Percentiles rank a stretch among this genome's conserved stretches.
phyloP scores from a whole-genome alignment of 2,329 filamentous ascomycete species.

The Venturia effusa region DNA sequence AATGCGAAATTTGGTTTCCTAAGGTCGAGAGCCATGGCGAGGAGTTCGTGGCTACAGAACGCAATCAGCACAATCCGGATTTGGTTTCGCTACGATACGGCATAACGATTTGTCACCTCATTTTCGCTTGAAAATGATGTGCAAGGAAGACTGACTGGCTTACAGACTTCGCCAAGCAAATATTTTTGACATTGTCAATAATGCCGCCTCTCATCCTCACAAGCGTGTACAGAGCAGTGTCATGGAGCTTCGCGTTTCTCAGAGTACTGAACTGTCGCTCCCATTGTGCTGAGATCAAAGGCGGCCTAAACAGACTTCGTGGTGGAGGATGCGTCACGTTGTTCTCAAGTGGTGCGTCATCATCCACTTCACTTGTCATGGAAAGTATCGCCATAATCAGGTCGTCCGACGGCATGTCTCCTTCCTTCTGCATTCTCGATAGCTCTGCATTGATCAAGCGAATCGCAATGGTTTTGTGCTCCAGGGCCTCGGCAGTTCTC shows the following conservation, averaged over 20 bases:
- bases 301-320: neutral
- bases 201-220: neutral
- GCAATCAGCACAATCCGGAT: neutral
- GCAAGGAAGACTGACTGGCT: neutral
- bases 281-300: neutral
- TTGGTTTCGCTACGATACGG: neutral
- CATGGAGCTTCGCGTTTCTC: neutral
- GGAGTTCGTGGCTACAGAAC: neutral
- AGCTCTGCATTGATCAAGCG: neutral
- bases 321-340: neutral
- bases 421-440: neutral
- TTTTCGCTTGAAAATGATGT: neutral
- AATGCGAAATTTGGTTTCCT: neutral
- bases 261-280: neutral
- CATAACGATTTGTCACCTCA: neutral
- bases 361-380: slow-evolving; percentile 4
- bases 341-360: neutral
- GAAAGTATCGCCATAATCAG: slow-evolving; percentile 1
- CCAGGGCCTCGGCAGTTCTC: neutral
- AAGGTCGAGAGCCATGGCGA: neutral
- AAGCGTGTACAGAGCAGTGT: neutral
- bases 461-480: neutral
- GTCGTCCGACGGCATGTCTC: neutral
- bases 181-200: neutral
- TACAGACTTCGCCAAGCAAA: neutral